Evolutionary conservation across 208 protist genomes (phyloP).

Genomic region (Plasmodiophora brassicae): DNA sequence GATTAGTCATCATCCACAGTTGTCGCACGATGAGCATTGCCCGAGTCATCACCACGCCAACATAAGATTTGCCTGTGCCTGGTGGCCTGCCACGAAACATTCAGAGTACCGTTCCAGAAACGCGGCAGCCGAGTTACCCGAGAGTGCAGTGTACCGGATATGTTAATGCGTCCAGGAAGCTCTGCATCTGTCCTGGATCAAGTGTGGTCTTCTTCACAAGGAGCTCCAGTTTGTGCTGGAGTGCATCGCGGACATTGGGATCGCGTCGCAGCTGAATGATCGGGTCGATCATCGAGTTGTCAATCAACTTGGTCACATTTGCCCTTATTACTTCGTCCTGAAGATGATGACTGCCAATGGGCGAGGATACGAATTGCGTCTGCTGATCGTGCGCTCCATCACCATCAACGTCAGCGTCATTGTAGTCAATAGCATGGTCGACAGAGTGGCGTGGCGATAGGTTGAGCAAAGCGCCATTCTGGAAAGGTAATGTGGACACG

Average conservation of each 20-base stretch:
- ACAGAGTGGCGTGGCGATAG: not conserved
- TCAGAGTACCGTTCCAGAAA: not conserved
- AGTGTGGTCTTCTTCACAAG: not conserved
- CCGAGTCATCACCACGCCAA: constrained; percentile 10
- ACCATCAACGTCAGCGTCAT: not conserved
- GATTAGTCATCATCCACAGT: constrained; percentile 20
- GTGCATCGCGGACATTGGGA: no score
- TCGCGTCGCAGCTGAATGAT: not conserved
- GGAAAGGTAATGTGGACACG: not conserved
- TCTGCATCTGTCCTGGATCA: not conserved
- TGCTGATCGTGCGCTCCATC: not conserved
- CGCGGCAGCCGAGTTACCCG: not conserved
- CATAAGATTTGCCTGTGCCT: constrained; percentile 27
- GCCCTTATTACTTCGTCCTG: not conserved
- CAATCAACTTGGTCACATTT: constrained; percentile 17
- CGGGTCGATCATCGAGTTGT: not conserved
- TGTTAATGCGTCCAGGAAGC: not conserved
- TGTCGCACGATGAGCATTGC: not conserved
- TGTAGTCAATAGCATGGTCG: no score
- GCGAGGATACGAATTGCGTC: not conserved
- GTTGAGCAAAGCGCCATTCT: constrained; percentile 14
- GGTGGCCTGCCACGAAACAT: not conserved
- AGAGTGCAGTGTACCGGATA: constrained; percentile 13
- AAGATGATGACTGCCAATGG: not conserved
- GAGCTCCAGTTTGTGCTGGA: constrained; percentile 11